Evolutionary conservation across 352 stramenopile genomes (phyloP).

Genomic region (Phytophthora colocasiae): DNA sequence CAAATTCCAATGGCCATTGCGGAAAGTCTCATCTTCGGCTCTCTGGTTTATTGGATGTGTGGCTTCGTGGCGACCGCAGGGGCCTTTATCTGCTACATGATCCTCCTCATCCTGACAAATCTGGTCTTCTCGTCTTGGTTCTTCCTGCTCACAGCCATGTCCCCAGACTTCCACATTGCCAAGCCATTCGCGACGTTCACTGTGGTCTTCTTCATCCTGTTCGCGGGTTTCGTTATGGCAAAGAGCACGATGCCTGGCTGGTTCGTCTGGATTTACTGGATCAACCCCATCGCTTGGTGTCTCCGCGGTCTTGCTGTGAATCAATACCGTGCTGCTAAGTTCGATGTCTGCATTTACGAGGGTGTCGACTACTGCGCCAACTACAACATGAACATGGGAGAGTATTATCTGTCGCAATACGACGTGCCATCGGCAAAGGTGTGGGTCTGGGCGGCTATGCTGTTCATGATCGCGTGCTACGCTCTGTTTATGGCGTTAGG

Average conservation of each 20-base stretch:
- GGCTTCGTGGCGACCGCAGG: slow-evolving; percentile 48
- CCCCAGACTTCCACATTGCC: slow-evolving; percentile 46
- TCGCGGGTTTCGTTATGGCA: slow-evolving; percentile 59
- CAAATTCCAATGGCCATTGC: slow-evolving; percentile 48
- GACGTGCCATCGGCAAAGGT: slow-evolving; percentile 30
- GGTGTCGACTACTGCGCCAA: slow-evolving; percentile 35
- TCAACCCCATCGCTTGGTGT: slow-evolving; percentile 65
- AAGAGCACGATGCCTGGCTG: slow-evolving; percentile 53
- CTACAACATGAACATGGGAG: slow-evolving; percentile 41
- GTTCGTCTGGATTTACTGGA: slow-evolving; percentile 72
- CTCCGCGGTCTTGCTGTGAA: slow-evolving; percentile 42
- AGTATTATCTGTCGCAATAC: slow-evolving; percentile 43
- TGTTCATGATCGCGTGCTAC: slow-evolving; percentile 41
- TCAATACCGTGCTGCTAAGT: slow-evolving; percentile 29
- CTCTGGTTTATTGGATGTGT: slow-evolving; percentile 60
- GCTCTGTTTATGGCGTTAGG: slow-evolving; percentile 37
- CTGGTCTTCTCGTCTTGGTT: slow-evolving; percentile 48
- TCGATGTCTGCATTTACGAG: slow-evolving; percentile 36
- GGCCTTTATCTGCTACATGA: slow-evolving; percentile 46
- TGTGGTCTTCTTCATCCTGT: slow-evolving; percentile 60
- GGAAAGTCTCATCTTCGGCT: slow-evolving; percentile 71
- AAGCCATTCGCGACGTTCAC: slow-evolving; percentile 54
- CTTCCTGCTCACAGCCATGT: slow-evolving; percentile 37
- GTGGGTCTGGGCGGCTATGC: slow-evolving; percentile 45
- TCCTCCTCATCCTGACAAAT: slow-evolving; percentile 45